These are phyloP conservation scores for Castanopsis chinensis DNA, from an alignment of 306 rosid genomes.

Conservation along the genomic window DNA sequence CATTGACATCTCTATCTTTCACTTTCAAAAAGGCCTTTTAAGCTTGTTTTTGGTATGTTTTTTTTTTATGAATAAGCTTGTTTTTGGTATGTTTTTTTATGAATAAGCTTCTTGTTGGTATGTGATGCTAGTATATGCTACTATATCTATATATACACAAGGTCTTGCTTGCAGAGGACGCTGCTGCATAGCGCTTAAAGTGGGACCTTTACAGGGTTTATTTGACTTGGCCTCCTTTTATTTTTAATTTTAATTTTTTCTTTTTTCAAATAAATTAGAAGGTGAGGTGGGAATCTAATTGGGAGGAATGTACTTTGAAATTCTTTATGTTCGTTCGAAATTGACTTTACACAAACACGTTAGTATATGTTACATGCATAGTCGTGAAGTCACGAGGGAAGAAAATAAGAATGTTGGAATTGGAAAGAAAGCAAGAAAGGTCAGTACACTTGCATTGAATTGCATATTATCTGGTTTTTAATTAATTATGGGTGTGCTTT, in stretches of 20 bases:
- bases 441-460: not conserved
- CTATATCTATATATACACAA: conserved; percentile 2
- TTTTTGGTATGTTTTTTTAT: no score
- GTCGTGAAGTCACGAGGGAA: conserved; percentile 1
- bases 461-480: not conserved
- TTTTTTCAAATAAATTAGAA: not conserved
- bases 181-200: conserved; percentile 23
- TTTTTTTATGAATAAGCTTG: no score
- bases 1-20: conserved; percentile 21
- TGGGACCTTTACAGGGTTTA: conserved; percentile 30
- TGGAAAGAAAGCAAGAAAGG: conserved; percentile 13
- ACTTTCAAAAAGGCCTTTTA: not conserved
- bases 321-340: conserved; percentile 29
- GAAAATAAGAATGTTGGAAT: not conserved
- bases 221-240: conserved; percentile 40
- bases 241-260: not conserved
- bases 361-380: not conserved
- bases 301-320: conserved; percentile 21
- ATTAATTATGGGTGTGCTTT: conserved; percentile 12
- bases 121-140: not conserved
- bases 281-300: not conserved
- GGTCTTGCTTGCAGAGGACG: conserved; percentile 24
- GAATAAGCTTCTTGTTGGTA: not conserved
- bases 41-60: not conserved
- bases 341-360: conserved; percentile 35